A percentile compares a stretch with the other conserved stretches of the same genome.
These are phyloP conservation scores for Lophiotrema nucula DNA, from an alignment of 495 filamentous ascomycete species.

Conservation along the genomic window DNA sequence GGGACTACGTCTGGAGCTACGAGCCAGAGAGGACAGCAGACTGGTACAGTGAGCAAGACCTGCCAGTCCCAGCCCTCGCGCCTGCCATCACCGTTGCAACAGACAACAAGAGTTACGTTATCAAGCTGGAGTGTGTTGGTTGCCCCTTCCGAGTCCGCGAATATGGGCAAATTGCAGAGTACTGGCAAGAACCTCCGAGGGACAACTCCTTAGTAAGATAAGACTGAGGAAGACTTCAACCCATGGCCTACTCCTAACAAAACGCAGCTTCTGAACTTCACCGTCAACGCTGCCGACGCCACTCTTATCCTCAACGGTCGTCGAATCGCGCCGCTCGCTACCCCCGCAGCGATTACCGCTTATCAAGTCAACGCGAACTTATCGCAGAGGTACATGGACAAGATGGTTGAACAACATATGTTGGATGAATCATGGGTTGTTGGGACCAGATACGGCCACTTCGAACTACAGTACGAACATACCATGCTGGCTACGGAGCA, in stretches of 20 bases:
- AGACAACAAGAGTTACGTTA: slow-evolving; percentile 13
- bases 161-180: neutral
- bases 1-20: slow-evolving; percentile 21
- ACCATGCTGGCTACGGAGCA: slow-evolving; percentile 3
- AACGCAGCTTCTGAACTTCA: slow-evolving; percentile 24
- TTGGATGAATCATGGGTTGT: slow-evolving; percentile 5
- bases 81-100: slow-evolving; percentile 12
- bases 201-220: slow-evolving; percentile 24
- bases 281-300: slow-evolving; percentile 2
- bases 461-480: slow-evolving; percentile 23
- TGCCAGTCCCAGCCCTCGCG: slow-evolving; percentile 10
- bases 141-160: slow-evolving; percentile 24
- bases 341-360: slow-evolving; percentile 5
- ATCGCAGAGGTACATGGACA: slow-evolving; percentile 13
- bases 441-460: slow-evolving; percentile 21
- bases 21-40: slow-evolving; percentile 15
- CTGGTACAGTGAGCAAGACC: slow-evolving; percentile 17
- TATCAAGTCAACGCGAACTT: slow-evolving; percentile 21
- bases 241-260: neutral
- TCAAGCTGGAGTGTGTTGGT: slow-evolving; percentile 25
- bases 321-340: slow-evolving; percentile 5
- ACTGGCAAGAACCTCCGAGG: slow-evolving; percentile 17
- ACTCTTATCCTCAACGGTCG: slow-evolving; percentile 21
- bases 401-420: slow-evolving; percentile 15
- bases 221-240: neutral